A percentile compares a stretch with the other conserved stretches of the same genome.
Evolutionary conservation across 768 basidiomycete species (phyloP).

Genomic region (Mycena pura): DNA sequence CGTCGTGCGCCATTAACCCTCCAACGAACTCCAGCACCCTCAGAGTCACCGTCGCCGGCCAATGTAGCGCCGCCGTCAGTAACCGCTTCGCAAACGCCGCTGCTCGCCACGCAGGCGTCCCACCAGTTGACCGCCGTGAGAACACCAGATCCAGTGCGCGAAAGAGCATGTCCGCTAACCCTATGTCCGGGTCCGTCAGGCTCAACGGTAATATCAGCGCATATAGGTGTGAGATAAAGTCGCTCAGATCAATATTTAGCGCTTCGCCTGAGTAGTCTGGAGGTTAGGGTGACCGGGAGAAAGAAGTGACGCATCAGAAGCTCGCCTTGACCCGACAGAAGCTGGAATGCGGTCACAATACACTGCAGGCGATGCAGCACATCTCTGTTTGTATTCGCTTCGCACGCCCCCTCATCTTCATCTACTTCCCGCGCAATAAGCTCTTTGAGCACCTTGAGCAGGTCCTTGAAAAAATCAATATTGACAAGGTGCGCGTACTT

Average conservation of each 20-base stretch:
- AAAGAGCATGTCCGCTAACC: constrained; percentile 76
- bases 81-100: constrained; percentile 97
- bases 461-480: constrained; percentile 97
- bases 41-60: constrained; percentile 71
- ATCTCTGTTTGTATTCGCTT: constrained; percentile 38
- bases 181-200: constrained; percentile 65
- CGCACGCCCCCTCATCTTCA: constrained; percentile 47
- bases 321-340: constrained; percentile 93
- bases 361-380: constrained; percentile 75
- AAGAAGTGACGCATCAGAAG: constrained; percentile 18
- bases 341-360: constrained; percentile 96
- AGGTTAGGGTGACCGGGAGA: constrained; percentile 2
- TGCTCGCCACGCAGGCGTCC: constrained; percentile 72
- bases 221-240: constrained; percentile 88
- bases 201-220: constrained; percentile 79
- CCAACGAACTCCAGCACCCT: constrained; percentile 78
- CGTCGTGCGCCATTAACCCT: constrained; percentile 75
- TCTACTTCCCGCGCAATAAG: constrained; percentile 64
- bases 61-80: constrained; percentile 78
- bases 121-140: constrained; percentile 66
- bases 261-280: constrained; percentile 79
- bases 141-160: constrained; percentile 84
- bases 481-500: constrained; percentile 97
- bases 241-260: constrained; percentile 92
- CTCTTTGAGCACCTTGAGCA: constrained; percentile 84